These are phyloP conservation scores for Metarhizium humberi DNA, from an alignment of 2,329 filamentous ascomycete genomes.

Conservation along the genomic window DNA sequence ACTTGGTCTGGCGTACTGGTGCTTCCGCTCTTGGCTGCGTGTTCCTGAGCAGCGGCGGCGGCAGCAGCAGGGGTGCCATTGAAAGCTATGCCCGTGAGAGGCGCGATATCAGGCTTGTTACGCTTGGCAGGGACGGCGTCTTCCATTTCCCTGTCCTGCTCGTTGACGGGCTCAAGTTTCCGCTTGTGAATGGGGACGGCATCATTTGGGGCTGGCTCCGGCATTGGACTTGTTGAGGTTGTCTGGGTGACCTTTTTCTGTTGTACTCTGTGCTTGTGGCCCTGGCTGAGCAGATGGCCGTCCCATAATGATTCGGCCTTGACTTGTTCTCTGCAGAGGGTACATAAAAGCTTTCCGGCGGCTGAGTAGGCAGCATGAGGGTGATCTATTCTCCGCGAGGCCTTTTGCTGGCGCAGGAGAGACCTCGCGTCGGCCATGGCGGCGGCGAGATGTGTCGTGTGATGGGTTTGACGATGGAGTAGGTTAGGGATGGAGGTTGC, in stretches of 20 bases:
- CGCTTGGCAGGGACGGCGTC: conserved; percentile 34
- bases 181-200: conserved; percentile 18
- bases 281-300: conserved; percentile 42
- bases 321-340: conserved; percentile 53
- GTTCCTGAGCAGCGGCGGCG: neutral
- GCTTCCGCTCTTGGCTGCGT: conserved; percentile 10
- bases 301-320: conserved; percentile 62
- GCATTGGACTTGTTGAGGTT: conserved; percentile 5
- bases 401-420: conserved; percentile 68
- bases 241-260: conserved; percentile 6
- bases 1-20: conserved; percentile 10
- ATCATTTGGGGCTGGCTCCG: neutral
- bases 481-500: neutral
- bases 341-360: conserved; percentile 58
- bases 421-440: conserved; percentile 54
- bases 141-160: conserved; percentile 26
- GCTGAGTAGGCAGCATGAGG: conserved; percentile 60
- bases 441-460: neutral
- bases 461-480: conserved; percentile 7
- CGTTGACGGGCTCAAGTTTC: conserved; percentile 22
- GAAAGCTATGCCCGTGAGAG: neutral
- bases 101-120: conserved; percentile 28
- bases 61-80: neutral
- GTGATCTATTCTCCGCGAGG: conserved; percentile 62
- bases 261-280: conserved; percentile 25